Evolutionary conservation across 768 basidiomycete genomes (phyloP), one percentile per base, ranked within the genome.

Genomic region (Paxillus involutus): DNA sequence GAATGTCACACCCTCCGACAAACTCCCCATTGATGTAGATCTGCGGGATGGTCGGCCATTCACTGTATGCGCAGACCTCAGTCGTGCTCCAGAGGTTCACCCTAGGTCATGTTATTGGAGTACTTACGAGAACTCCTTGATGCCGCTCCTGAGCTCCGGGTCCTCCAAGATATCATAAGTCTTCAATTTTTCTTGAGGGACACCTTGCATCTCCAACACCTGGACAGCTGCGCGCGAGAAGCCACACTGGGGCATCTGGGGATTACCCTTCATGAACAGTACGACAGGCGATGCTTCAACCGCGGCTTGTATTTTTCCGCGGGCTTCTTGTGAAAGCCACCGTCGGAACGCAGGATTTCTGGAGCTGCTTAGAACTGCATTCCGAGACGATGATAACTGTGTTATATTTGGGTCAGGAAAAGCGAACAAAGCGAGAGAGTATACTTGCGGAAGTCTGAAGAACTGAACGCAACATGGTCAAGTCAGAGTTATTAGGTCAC

Each of bases 41-140:
- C 69, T 99, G 96, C 11, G 96, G 96, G 59, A 99, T 86, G 17
- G 96, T 99, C 13, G 96, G 96, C 96, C 96, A 99, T 59, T 97
- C 91, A 21, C 95, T 98, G 62, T 14, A 35, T 6, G 45, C 13
- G 26, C 12, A 13, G 36, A 9, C 19, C 16, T 52, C 21, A n/a
- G 26, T 4, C 43, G 19, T 35, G 43, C 35, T 14, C 37, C 24
- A 3, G 41, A 10, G 1, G 16, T 39, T 17, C 30, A 2, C 12
- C 16, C 16, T 6, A 11, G 21, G 32, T 19, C 0, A n/a, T 6
- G 44, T 35, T 36, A 36, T n/a, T 40, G 21, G 42, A 33, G 4
- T n/a, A 85, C 94, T 66, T 61, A 98, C 95, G 93, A 95, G 70
- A 92, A 98, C 70, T 98, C 94, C 73, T 99, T 98, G 69, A 98